Base-by-base conservation (phyloP, 2,329 filamentous ascomycete genomes). In the Alternaria sp. region DNA sequence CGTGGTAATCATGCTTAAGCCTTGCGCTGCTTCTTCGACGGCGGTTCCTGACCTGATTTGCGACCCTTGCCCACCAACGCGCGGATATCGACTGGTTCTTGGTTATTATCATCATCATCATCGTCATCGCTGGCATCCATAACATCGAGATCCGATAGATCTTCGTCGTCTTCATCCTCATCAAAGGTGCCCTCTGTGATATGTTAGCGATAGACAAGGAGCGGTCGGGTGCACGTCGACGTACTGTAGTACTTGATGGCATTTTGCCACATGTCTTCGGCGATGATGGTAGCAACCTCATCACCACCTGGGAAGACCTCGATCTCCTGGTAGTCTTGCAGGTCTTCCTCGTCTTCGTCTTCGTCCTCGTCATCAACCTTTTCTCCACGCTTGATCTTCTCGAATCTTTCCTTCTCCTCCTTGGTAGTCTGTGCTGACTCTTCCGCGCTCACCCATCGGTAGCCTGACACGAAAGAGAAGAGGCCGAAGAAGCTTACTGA, bases 241-340 rank as follows among this genome's bases (percentile, higher is more conserved):
- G 80, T 82, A 95, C 92, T 90, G 81, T 95, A 98, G 81, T 95
- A 96, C 78, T 91, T 92, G 77, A 96, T 89, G 57, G 93, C 94
- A 63, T 88, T 87, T 46, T 92, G 91, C 89, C 90, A 97, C 51
- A 98, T 81, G 68, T 98, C 94, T 74, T 98, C 93, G 8, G 90
- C 87, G 67, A 98, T 83, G 60, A 88, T 84, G 62, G 92, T 84
- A 37, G 93, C 93, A 46, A 98, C 78, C 61, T 93, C 90, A 67
- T 96, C 92, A 23, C 91, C 94, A 41, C 88, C 87, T n/a, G 91
- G 90, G 83, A 95, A 97, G 68, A 96, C 89, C 79, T 97, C 94
- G 46, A 89, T 84, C 53, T 88, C 87, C 61, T 88, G 85, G 66
- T 89, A 85, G 63, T 89, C 86, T 29, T 85, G 83, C 0, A 88